Evolutionary conservation across 1,284 basidiomycete genomes (phyloP).

Genomic region (Moniliophthora roreri): DNA sequence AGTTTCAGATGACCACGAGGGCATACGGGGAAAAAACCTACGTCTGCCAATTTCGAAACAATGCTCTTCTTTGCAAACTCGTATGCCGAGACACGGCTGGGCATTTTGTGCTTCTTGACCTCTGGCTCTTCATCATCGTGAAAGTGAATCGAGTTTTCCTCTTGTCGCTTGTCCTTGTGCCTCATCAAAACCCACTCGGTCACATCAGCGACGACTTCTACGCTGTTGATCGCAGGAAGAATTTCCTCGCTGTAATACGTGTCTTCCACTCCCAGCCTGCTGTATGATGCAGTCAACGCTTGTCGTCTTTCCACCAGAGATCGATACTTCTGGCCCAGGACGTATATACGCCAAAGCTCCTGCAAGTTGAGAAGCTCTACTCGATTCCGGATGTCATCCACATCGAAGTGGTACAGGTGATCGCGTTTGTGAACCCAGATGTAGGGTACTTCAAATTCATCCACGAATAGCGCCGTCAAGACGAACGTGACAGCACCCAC

Average conservation of each 20-base stretch:
- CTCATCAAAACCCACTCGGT: slow-evolving; percentile 91
- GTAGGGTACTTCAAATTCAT: slow-evolving; percentile 92
- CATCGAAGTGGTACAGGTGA: slow-evolving; percentile 80
- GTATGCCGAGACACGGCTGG: slow-evolving; percentile 85
- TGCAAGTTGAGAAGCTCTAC: slow-evolving; percentile 72
- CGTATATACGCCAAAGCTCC: slow-evolving; percentile 88
- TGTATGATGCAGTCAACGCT: slow-evolving; percentile 65
- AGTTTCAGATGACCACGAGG: slow-evolving; percentile 1
- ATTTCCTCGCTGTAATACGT: slow-evolving; percentile 75
- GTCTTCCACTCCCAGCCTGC: slow-evolving; percentile 61
- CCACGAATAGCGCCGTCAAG: slow-evolving; percentile 83
- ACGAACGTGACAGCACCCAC: slow-evolving; percentile 81
- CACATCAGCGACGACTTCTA: slow-evolving; percentile 91
- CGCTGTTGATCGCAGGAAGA: slow-evolving; percentile 61
- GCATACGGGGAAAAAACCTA: slow-evolving; percentile 30
- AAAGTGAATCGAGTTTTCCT: slow-evolving; percentile 60
- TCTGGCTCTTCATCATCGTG: slow-evolving; percentile 66
- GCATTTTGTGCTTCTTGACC: slow-evolving; percentile 72
- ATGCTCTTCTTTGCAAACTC: slow-evolving; percentile 83
- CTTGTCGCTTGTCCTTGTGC: slow-evolving; percentile 76
- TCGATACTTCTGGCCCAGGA: slow-evolving; percentile 84
- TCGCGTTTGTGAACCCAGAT: slow-evolving; percentile 95
- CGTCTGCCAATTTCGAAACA: slow-evolving; percentile 75
- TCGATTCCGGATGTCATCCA: slow-evolving; percentile 46
- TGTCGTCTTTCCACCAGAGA: slow-evolving; percentile 77